A percentile compares a stretch with the other conserved stretches of the same genome.
phyloP scores from a whole-genome alignment of 2,329 filamentous ascomycete genomes.

The Fusarium keratoplasticum region DNA sequence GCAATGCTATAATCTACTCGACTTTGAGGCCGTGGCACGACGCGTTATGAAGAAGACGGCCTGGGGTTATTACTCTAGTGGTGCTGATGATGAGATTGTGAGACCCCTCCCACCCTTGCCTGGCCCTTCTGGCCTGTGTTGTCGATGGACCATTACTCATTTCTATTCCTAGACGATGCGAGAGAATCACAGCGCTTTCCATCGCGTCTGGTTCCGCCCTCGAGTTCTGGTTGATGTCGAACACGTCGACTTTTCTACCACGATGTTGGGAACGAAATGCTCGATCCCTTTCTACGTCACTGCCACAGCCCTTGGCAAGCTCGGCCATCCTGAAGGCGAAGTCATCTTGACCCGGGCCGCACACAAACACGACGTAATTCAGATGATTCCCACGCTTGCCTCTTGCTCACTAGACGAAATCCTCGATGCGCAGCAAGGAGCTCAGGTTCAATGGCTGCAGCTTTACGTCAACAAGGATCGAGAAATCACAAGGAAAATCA shows the following conservation, averaged over 20 bases:
- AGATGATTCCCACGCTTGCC: constrained; percentile 98
- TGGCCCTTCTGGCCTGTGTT: too few species aligned
- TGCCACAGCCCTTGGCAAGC: constrained; percentile 92
- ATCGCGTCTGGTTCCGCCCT: constrained; percentile 96
- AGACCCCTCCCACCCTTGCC: neutral
- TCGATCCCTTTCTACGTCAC: constrained; percentile 96
- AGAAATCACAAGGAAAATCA: constrained; percentile 88
- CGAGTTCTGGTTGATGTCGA: constrained; percentile 89
- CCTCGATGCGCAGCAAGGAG: constrained; percentile 78
- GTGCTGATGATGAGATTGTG: constrained; percentile 26
- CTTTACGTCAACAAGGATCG: constrained; percentile 97
- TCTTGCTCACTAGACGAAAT: constrained; percentile 99
- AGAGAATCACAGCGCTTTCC: constrained; percentile 94
- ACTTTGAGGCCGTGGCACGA: constrained; percentile 14
- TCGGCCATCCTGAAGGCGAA: constrained; percentile 93
- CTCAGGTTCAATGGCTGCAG: constrained; percentile 95
- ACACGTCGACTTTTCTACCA: constrained; percentile 85
- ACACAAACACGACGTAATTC: constrained; percentile 86
- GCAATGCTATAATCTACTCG: constrained; percentile 10
- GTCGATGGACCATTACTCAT: neutral
- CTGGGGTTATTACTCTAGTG: constrained; percentile 30
- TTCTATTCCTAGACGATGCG: constrained; percentile 76
- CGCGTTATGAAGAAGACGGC: constrained; percentile 2
- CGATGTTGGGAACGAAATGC: constrained; percentile 88
- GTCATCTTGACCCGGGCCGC: constrained; percentile 88